Base-by-base conservation (phyloP, 2,329 filamentous ascomycete genomes). In the Microthyrium microscopicum region DNA sequence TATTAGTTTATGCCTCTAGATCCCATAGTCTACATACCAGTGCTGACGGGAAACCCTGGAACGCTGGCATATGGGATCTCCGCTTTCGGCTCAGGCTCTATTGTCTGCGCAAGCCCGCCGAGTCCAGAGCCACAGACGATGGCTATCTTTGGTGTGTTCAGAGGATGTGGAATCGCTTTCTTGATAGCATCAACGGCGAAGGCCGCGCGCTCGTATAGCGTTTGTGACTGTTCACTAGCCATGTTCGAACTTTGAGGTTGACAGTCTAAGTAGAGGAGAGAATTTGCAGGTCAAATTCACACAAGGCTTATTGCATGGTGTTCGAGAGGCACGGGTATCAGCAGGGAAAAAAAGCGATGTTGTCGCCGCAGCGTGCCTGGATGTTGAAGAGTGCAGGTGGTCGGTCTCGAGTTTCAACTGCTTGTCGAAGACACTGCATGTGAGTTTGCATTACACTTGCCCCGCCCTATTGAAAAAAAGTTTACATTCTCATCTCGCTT, bases 61-160 rank as follows among this genome's bases (percentile, higher is more conserved):
- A 77, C 70, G 29, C 62, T 58, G 25, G 55, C 55, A 46, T 76
- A 77, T 12, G 64, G 58, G 44, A 68, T 63, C 45, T 69, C 66
- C 35, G 64, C 55, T 36, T 59, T 60, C 5, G 58, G 57, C 19
- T 59, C 54, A 15, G 56, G 44, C 33, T 70, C 55, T 29, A 75
- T 61, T 3, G 65, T 68, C 36, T 67, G 57, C 37, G 63, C 68
- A 22, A 77, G 60, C 2, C 70, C 70, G 26, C 70, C 70, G 6
- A 77, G 53, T 3, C 73, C 72, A 31, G 70, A 74, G 20, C 72
- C 72, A 47, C 72, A 77, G 17, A 77, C 64, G 36, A 77, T 70
- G 25, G 69, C 73, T 39, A 76, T 61, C 37, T 60, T 58, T 8
- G 72, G 72, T 2, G 54, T 51, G 35, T 64, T 57, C n/a, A 72